phyloP scores from a whole-genome alignment of 176 grass and related monocot species.

The Rhipidocladum racemiflorum region DNA sequence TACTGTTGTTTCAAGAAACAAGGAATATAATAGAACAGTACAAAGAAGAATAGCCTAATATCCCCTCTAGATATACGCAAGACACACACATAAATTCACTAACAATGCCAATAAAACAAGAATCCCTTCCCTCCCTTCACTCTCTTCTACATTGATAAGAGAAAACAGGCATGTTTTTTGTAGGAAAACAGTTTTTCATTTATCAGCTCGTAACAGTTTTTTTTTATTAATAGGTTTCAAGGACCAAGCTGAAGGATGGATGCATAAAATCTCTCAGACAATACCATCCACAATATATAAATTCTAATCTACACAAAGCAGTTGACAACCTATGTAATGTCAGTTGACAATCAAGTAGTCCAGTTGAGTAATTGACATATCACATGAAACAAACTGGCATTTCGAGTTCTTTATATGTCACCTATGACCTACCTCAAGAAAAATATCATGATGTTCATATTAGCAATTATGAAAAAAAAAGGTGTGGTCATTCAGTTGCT shows the following conservation, averaged over 20 bases:
- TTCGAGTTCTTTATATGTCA: not conserved
- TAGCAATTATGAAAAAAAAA: conserved; percentile 1
- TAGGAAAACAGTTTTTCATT: conserved; percentile 14
- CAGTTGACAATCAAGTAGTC: conserved; percentile 8
- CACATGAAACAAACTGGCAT: conserved; percentile 22
- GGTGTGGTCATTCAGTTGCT: not conserved
- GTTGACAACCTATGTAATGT: conserved; percentile 10
- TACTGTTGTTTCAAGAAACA: conserved; percentile 15
- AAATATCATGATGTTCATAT: conserved; percentile 13
- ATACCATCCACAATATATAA: not conserved
- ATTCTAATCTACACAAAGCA: conserved; percentile 12
- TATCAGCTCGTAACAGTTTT: conserved; percentile 18
- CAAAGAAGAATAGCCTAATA: not conserved
- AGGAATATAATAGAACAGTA: not conserved
- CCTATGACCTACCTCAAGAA: not conserved
- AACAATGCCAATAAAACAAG: not conserved
- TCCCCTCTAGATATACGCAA: conserved; percentile 2
- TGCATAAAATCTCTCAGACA: conserved; percentile 23
- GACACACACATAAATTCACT: not conserved
- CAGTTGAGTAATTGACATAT: conserved; percentile 19
- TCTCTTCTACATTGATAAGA: not conserved
- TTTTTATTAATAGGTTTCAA: conserved; percentile 50
- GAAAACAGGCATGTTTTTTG: conserved; percentile 31
- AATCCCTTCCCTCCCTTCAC: not conserved
- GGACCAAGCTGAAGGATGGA: conserved; percentile 45